Evolutionary conservation across 2,329 filamentous ascomycete genomes (phyloP).

Genomic region (Zymoseptoria brevis): DNA sequence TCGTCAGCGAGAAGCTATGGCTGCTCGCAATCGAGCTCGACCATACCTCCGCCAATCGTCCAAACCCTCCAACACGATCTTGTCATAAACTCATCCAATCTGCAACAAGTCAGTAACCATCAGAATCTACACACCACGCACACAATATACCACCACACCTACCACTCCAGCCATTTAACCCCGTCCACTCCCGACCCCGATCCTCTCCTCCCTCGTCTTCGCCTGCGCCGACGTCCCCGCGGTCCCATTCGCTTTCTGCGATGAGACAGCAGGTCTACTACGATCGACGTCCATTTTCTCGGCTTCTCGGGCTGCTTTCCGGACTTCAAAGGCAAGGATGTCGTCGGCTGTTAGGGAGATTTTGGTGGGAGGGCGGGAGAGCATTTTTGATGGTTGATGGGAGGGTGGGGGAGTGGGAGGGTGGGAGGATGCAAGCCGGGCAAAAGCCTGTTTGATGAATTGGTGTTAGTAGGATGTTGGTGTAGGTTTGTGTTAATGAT

Average conservation of each 20-base stretch:
- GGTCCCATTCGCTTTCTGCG: background rate
- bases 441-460: too few relatives aligned
- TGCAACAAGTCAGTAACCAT: background rate
- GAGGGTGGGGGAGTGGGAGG: too few relatives aligned
- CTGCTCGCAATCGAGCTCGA: background rate
- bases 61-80: background rate
- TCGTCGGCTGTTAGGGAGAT: constrained; percentile 30
- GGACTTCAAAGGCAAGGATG: constrained; percentile 27
- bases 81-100: background rate
- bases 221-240: too few relatives aligned
- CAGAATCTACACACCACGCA: too few relatives aligned
- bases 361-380: constrained; percentile 30
- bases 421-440: too few relatives aligned
- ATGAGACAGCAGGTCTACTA: background rate
- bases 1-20: background rate
- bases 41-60: too few relatives aligned
- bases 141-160: too few relatives aligned
- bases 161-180: constrained; percentile 6
- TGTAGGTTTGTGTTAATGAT: too few relatives aligned
- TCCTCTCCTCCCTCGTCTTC: constrained; percentile 23
- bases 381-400: constrained; percentile 22
- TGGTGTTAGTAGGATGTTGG: too few relatives aligned
- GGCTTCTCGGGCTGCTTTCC: constrained; percentile 24
- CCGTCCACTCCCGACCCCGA: constrained; percentile 19
- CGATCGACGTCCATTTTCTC: constrained; percentile 2